Conservation (phyloP, 164 flowering plant species). For the Berberis thunbergii region DNA sequence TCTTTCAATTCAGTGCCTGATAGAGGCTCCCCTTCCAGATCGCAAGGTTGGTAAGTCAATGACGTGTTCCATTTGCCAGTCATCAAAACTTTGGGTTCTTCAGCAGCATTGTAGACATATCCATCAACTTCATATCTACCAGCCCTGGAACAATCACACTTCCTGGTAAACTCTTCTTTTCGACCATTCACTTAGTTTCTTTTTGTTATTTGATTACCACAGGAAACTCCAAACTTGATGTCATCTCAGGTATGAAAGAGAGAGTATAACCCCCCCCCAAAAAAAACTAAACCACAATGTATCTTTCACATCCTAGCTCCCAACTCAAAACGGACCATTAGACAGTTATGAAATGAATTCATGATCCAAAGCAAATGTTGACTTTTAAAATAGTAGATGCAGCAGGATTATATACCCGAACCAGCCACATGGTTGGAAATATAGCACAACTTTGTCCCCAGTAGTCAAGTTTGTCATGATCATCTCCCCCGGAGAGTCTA, state of each 20-base stretch:
- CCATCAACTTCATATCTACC: constrained; percentile 93
- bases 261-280: no score
- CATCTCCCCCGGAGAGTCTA: constrained; percentile 84
- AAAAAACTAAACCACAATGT: no score
- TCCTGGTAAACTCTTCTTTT: background rate
- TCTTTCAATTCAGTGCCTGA: constrained; percentile 71
- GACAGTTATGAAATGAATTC: no score
- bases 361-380: no score
- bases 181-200: background rate
- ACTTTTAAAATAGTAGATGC: background rate
- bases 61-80: constrained; percentile 86
- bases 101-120: constrained; percentile 66
- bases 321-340: no score
- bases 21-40: constrained; percentile 76
- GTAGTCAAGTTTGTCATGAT: constrained; percentile 58
- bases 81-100: constrained; percentile 80
- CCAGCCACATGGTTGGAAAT: constrained; percentile 48
- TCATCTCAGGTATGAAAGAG: no score
- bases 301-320: no score
- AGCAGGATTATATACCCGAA: constrained; percentile 27
- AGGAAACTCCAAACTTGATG: no score
- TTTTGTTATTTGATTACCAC: no score
- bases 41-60: constrained; percentile 78
- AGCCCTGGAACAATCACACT: constrained; percentile 33
- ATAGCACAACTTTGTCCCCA: constrained; percentile 42